Conservation (phyloP, 2,329 filamentous ascomycete species). For the Venturia pyrina region DNA sequence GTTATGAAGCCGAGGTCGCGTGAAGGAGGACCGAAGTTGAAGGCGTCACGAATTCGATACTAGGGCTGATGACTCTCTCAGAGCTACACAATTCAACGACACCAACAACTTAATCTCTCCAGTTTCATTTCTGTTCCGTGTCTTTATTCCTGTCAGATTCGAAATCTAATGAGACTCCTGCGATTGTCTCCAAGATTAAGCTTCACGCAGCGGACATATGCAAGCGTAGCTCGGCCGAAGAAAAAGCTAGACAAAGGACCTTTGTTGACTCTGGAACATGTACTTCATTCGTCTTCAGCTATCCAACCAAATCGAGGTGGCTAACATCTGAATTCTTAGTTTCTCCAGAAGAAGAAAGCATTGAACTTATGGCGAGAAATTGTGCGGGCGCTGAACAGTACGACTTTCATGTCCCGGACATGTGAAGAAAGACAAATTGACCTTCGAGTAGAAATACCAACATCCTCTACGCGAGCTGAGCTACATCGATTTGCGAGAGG, state of each 20-base stretch:
- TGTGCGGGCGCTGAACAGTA: constrained; percentile 31
- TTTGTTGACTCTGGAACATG: constrained; percentile 1
- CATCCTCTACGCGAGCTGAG: constrained; percentile 28
- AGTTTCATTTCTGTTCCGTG: neutral
- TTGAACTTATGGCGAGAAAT: constrained; percentile 39
- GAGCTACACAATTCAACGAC: neutral
- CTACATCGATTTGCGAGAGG: constrained; percentile 38
- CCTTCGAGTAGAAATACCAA: constrained; percentile 22
- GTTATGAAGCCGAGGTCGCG: neutral
- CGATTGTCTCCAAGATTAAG: neutral
- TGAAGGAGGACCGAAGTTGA: neutral
- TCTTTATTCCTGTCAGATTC: neutral
- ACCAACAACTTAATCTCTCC: neutral
- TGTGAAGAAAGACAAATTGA: neutral
- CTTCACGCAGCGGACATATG: constrained; percentile 4
- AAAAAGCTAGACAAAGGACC: constrained; percentile 6
- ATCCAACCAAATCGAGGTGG: neutral
- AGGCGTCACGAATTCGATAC: neutral
- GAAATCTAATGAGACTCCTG: neutral
- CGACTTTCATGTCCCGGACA: neutral
- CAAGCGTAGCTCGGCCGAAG: neutral
- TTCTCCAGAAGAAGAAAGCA: constrained; percentile 38
- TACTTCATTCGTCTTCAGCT: neutral
- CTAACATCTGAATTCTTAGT: constrained; percentile 22
- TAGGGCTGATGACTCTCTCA: too few relatives aligned